phyloP scores from a whole-genome alignment of 805 yeast genomes.

The Cyberlindnera subsufficiens region DNA sequence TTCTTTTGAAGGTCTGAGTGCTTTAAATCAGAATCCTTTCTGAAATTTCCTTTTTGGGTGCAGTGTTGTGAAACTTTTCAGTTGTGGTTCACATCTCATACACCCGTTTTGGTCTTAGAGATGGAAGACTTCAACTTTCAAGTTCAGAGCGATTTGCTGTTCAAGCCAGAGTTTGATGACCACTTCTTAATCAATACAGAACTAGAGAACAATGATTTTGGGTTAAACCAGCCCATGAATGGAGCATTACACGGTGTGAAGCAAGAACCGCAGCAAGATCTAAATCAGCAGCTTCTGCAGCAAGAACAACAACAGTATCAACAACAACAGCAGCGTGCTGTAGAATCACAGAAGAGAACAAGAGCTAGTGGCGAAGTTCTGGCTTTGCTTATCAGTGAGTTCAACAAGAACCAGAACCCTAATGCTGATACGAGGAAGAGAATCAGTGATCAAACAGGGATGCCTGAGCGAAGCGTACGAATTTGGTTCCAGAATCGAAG shows the following conservation, averaged over 20 bases:
- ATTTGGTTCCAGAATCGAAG: conserved; percentile 92
- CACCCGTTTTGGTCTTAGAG: not conserved
- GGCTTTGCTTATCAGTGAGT: conserved; percentile 60
- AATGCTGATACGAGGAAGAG: conserved; percentile 62
- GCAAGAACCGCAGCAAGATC: too few relatives aligned
- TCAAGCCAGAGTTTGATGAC: conserved; percentile 11
- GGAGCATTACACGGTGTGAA: too few relatives aligned
- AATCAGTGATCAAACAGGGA: conserved; percentile 65
- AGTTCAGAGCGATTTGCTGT: conserved; percentile 9
- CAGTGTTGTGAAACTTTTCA: too few relatives aligned
- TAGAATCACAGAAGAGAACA: not conserved
- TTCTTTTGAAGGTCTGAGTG: too few relatives aligned
- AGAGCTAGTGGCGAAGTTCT: conserved; percentile 74
- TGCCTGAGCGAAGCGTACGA: conserved; percentile 84
- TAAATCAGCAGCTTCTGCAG: too few relatives aligned
- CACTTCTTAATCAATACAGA: conserved; percentile 2
- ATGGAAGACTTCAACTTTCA: conserved; percentile 14
- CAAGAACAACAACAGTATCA: not conserved
- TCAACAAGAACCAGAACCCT: conserved; percentile 70
- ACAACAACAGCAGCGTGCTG: conserved; percentile 10
- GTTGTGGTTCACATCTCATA: too few relatives aligned
- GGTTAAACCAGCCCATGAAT: too few relatives aligned
- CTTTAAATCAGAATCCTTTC: too few relatives aligned
- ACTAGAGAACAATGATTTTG: too few relatives aligned
- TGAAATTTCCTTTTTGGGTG: too few relatives aligned